Conservation (phyloP, 225 moss, liverwort and hornwort species). For the Polytrichum formosum region DNA sequence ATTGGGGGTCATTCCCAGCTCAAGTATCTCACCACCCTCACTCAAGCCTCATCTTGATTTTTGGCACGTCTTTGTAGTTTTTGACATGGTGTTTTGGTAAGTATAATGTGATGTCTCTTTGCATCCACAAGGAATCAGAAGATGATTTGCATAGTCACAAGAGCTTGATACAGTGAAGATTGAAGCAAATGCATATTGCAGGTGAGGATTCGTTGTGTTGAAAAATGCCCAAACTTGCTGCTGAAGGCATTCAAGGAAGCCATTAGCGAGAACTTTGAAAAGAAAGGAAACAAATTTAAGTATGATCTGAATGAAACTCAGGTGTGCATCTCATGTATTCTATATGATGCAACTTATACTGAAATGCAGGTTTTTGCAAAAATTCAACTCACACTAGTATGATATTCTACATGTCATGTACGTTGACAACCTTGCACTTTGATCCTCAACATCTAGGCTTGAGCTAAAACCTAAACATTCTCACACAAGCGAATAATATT, state of each 20-base stretch:
- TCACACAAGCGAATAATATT: too few species aligned
- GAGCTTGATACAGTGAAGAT: too few species aligned
- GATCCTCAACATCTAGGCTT: too few species aligned
- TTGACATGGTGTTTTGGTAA: background rate
- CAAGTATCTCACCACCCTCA: conserved; percentile 16
- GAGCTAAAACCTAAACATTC: too few species aligned
- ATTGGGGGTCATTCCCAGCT: conserved; percentile 33
- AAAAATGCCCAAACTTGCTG: conserved; percentile 41
- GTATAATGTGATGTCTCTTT: background rate
- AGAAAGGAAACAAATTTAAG: conserved; percentile 42
- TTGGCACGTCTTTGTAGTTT: background rate
- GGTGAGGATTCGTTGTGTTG: conserved; percentile 17
- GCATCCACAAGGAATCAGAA: background rate
- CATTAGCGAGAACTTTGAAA: conserved; percentile 39
- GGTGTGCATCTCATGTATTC: conserved; percentile 10
- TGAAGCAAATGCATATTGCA: background rate
- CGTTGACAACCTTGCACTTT: too few species aligned
- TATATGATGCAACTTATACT: background rate
- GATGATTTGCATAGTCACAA: background rate
- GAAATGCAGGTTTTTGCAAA: too few species aligned
- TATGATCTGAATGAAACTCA: conserved; percentile 36
- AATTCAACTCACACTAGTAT: too few species aligned
- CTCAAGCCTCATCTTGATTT: background rate
- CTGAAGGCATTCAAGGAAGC: conserved; percentile 38
- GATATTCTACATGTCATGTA: too few species aligned